Conservation (phyloP, 202 grass and related monocot genomes). For the Hordeum pubiflorum region DNA sequence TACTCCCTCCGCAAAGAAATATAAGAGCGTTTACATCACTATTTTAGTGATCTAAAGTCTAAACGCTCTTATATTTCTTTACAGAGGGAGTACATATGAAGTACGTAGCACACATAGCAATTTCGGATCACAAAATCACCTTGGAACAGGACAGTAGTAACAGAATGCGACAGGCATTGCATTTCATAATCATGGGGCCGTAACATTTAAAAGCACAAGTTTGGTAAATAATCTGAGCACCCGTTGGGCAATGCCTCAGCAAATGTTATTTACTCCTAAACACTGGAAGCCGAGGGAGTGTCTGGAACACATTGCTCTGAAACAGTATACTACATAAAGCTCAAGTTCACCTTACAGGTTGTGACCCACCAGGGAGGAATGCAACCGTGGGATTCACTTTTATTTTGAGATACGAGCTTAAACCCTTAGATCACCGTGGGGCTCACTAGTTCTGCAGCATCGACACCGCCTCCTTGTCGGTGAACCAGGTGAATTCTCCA, state of each 20-base stretch:
- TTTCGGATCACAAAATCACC: neutral
- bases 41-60: too few relatives aligned
- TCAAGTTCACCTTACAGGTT: neutral
- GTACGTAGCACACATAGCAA: too few relatives aligned
- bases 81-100: too few relatives aligned
- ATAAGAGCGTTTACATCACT: too few relatives aligned
- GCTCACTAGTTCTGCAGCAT: constrained; percentile 55
- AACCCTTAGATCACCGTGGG: neutral
- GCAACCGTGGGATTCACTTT: neutral
- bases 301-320: constrained; percentile 18
- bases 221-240: neutral
- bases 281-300: neutral
- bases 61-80: too few relatives aligned
- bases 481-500: constrained; percentile 92
- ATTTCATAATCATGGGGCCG: neutral
- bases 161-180: neutral
- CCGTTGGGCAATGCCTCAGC: neutral
- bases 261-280: constrained; percentile 18
- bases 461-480: constrained; percentile 75
- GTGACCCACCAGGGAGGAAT: constrained; percentile 1
- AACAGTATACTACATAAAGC: constrained; percentile 15
- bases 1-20: too few relatives aligned
- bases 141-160: neutral
- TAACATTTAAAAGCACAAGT: neutral
- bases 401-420: constrained; percentile 17